Evolutionary conservation across 208 protist species (phyloP).

Genomic region (Trypanosoma avium): DNA sequence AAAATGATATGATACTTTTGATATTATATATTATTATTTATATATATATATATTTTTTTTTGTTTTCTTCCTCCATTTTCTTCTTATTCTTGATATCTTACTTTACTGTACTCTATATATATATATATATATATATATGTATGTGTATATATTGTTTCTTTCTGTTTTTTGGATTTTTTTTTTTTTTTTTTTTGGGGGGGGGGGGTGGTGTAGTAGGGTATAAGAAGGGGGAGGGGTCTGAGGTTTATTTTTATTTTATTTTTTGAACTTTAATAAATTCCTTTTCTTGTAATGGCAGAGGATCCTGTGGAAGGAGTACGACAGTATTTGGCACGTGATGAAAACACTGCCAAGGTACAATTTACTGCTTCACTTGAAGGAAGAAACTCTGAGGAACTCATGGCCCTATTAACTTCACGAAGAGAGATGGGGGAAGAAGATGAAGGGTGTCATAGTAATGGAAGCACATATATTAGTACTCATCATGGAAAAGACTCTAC

Average conservation of each 20-base stretch:
- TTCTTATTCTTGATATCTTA: not conserved
- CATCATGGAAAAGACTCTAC: not conserved
- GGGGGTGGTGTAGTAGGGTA: not conserved
- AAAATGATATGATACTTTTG: no score
- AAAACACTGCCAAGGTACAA: constrained; percentile 4
- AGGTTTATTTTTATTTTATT: constrained; percentile 2
- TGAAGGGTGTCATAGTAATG: not conserved
- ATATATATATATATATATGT: no score
- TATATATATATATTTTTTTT: not conserved
- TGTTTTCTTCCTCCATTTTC: not conserved
- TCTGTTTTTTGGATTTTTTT: not conserved
- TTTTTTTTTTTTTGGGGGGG: not conserved
- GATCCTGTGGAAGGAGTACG: constrained; percentile 21
- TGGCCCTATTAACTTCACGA: constrained; percentile 12
- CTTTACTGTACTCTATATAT: no score
- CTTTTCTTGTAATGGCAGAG: constrained; percentile 6
- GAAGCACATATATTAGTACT: not conserved
- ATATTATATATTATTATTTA: not conserved
- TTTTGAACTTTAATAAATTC: not conserved
- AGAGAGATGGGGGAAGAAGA: not conserved
- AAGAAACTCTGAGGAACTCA: constrained; percentile 16
- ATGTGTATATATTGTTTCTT: not conserved
- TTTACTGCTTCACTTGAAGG: constrained; percentile 21
- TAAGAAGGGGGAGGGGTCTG: not conserved
- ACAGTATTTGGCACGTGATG: constrained; percentile 24